Evolutionary conservation across 768 basidiomycete species (phyloP).

Genomic region (Asterophora parasitica): DNA sequence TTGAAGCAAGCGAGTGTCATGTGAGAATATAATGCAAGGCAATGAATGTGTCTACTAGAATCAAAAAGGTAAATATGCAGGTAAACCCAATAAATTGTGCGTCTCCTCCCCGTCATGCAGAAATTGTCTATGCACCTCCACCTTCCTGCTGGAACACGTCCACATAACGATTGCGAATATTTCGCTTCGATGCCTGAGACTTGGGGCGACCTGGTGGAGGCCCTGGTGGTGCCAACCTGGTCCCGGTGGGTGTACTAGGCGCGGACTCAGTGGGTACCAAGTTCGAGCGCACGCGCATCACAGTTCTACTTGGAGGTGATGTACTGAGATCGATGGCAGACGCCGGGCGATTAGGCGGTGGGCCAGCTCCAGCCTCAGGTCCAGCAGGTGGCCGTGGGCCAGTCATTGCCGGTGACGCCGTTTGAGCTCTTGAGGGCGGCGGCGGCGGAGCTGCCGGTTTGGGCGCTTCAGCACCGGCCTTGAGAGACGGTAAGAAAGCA

Average conservation of each 20-base stretch:
- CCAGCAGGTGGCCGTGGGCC: slow-evolving; percentile 27
- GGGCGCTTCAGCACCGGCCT: slow-evolving; percentile 54
- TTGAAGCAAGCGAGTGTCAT: too few species aligned
- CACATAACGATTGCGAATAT: slow-evolving; percentile 79
- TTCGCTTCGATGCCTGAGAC: slow-evolving; percentile 68
- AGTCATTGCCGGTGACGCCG: slow-evolving; percentile 70
- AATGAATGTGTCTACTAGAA: not conserved
- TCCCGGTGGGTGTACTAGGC: slow-evolving; percentile 42
- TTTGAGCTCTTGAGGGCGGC: slow-evolving; percentile 82
- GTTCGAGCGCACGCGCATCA: slow-evolving; percentile 61
- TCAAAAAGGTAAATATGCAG: slow-evolving; percentile 12
- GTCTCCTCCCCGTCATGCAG: slow-evolving; percentile 7
- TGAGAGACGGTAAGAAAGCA: slow-evolving; percentile 4
- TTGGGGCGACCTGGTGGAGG: slow-evolving; percentile 49
- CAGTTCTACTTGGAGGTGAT: slow-evolving; percentile 46
- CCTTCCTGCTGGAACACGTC: slow-evolving; percentile 75
- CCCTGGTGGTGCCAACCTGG: slow-evolving; percentile 41
- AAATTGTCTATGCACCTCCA: slow-evolving; percentile 19
- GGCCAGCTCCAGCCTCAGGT: slow-evolving; percentile 19
- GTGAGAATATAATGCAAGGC: not conserved
- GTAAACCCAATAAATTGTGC: not conserved
- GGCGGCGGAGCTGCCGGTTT: slow-evolving; percentile 56
- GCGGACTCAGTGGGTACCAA: slow-evolving; percentile 54
- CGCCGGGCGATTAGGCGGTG: slow-evolving; percentile 49
- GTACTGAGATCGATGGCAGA: slow-evolving; percentile 60